Evolutionary conservation across 441 rosid species (phyloP), one percentile per base, ranked within the genome.

Genomic region (Theobroma grandiflorum): DNA sequence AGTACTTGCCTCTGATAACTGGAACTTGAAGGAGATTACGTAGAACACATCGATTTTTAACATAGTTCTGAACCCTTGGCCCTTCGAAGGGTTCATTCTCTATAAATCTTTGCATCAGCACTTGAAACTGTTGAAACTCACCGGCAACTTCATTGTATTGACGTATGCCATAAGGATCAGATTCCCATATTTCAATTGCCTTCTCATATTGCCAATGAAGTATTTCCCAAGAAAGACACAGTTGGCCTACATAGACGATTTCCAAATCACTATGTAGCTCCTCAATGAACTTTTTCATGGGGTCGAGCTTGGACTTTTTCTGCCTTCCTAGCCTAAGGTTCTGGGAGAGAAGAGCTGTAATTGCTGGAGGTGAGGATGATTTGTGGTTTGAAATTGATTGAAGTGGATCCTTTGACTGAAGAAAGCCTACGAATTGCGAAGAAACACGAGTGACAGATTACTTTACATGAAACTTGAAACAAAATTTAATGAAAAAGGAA

Each of bases 141-240:
- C 93, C 92, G 0, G 98, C 97, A 35, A 96, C 96, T 86, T 93
- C 97, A 45, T 91, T 93, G 87, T 90, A 96, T 10, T 84, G 79
- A 5, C 86, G 88, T 18, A 78, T 67, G 16, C 89, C 85, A n/a
- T 84, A 82, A 2, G 85, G 88, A 73, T 96, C 98, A 0, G 96
- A 88, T 68, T 93, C 95, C 77, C 96, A 90, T 26, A 94, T 76
- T 76, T 94, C 91, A 40, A 93, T 72, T 5, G 98, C 91, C 81
- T 91, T 94, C 42, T 89, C 90, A 52, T 94, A 96, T 83, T 96
- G 97, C 98, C 98, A 96, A 58, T 92, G 94, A 50, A 96, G 99
- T 67, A 94, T 89, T 80, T 96, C 99, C 99, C 99, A 96, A 0
- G 99, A 91, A 40, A 96, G 95, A 89, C 99, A 96, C 87, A 94